Conservation (phyloP, 208 protist genomes). For the Leishmania mexicana region DNA sequence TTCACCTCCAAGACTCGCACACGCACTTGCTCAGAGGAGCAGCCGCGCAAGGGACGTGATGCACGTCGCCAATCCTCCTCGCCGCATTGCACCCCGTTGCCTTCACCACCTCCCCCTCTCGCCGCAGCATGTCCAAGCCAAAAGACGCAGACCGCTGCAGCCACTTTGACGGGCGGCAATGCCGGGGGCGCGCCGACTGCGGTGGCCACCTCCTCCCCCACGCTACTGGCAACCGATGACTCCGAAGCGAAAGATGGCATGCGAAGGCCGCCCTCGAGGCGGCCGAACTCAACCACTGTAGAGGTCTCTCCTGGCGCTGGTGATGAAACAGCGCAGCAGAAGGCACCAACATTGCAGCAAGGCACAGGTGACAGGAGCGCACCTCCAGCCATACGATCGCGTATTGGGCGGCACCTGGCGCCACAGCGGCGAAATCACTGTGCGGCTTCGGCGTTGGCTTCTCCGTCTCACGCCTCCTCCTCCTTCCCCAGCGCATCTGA, state of each 20-base stretch:
- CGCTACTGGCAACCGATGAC: slow-evolving; percentile 7
- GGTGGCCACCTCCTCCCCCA: neutral
- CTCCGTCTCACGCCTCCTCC: slow-evolving; percentile 2
- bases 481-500: neutral
- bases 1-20: neutral
- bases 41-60: neutral
- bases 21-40: neutral
- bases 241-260: slow-evolving; percentile 21
- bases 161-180: neutral
- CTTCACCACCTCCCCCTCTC: neutral
- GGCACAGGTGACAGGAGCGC: neutral
- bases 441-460: neutral
- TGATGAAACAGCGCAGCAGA: neutral
- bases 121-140: neutral
- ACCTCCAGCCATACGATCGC: neutral
- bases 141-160: neutral
- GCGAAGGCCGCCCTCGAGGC: slow-evolving; percentile 24
- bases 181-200: neutral
- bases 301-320: neutral
- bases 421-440: slow-evolving; percentile 1
- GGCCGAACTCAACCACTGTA: slow-evolving; percentile 3
- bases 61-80: neutral
- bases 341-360: neutral
- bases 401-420: neutral
- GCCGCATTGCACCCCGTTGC: neutral